Evolutionary conservation across 1,284 basidiomycete species (phyloP).

Genomic region (Apiotrichum sp.): DNA sequence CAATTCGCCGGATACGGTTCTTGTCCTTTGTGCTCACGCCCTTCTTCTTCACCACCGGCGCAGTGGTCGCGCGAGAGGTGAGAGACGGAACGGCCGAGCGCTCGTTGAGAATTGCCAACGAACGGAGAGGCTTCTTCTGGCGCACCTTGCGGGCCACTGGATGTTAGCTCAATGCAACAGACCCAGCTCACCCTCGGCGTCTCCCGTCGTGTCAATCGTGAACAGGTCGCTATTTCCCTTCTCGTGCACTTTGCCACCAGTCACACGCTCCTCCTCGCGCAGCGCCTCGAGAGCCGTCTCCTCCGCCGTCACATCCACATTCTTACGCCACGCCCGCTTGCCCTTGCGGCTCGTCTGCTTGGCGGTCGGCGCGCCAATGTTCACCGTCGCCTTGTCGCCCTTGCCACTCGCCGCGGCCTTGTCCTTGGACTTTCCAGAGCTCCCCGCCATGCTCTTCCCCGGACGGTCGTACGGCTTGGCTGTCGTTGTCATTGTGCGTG

Average conservation of each 20-base stretch:
- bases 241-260: conserved; percentile 52
- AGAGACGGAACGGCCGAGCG: conserved; percentile 81
- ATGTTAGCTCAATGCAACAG: neutral
- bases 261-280: conserved; percentile 67
- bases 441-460: neutral
- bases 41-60: conserved; percentile 38
- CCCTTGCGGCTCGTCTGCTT: conserved; percentile 76
- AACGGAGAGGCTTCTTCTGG: conserved; percentile 57
- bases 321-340: conserved; percentile 88
- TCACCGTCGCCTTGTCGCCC: conserved; percentile 16
- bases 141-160: conserved; percentile 36
- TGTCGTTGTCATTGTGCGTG: neutral
- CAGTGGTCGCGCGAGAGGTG: conserved; percentile 49
- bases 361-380: conserved; percentile 58
- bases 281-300: conserved; percentile 67
- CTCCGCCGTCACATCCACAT: conserved; percentile 71
- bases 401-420: conserved; percentile 14
- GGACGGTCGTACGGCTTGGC: conserved; percentile 21
- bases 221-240: conserved; percentile 63
- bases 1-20: conserved; percentile 64
- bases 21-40: conserved; percentile 60
- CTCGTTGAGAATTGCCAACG: conserved; percentile 72
- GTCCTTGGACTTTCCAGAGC: conserved; percentile 6
- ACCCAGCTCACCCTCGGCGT: conserved; percentile 58
- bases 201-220: conserved; percentile 69